Base-by-base conservation (phyloP, 768 basidiomycete genomes). In the Boletus sensibilis region DNA sequence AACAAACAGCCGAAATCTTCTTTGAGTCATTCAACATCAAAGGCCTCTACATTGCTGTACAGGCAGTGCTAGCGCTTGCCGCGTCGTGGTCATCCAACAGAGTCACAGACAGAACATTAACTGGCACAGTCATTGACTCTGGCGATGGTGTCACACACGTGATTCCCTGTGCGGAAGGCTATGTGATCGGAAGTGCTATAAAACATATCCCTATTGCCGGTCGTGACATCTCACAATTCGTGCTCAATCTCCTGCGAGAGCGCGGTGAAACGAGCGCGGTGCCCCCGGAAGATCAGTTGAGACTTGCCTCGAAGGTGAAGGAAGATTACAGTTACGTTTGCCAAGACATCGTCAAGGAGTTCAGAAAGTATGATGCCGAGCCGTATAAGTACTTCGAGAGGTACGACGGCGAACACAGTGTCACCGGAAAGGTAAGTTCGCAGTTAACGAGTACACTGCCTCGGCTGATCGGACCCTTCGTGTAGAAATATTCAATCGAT, bases 21-120 rank as follows among this genome's bases (percentile, higher is more conserved):
- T 99, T 98, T 73, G 97, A 99, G 76, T 96, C 94, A 0, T 99
- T 99, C 86, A 98, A 98, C 75, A 95, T 98, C 77, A 91, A 94
- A 70, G 96, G 96, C 21, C 82, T 98, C 42, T 98, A 98, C 74
- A 98, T 99, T 65, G 97, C 95, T 50, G 97, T 99, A 0, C 97
- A 98, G 72, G 97, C 97, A 35, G 97, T 99, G 6, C 87, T 99
- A 11, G 97, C 97, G 0, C 90, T 99, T 59, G 97, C 97, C 5
- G 96, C 96, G 0, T 95, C 94, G 1, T 98, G 97, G 97, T 84
- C 94, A 1, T 94, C 92, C 57, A 90, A 88, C 72, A 85, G 88
- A 58, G 92, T 92, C 60, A 83, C 84, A 21, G 93, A 96, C 73
- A 87, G 94, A 60, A 94, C 92, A 1, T 82, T 96, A 53, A 98